Percentiles rank a stretch among this genome's conserved stretches.
Evolutionary conservation across 495 filamentous ascomycete genomes (phyloP).

Genomic region (Hypoxylon crocopeplum): DNA sequence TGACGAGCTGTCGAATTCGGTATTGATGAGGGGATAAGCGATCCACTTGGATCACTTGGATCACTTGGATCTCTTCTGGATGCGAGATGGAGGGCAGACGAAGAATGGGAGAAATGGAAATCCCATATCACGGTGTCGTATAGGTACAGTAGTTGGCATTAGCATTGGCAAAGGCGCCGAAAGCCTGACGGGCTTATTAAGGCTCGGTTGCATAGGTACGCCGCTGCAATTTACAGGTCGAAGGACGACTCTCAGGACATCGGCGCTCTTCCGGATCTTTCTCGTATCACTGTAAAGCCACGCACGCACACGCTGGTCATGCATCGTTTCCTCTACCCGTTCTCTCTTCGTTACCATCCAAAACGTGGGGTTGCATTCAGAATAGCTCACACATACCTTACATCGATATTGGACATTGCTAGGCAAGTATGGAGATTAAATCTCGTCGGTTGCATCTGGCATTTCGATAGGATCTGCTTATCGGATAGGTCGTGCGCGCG

Average conservation of each 20-base stretch:
- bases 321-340: conserved; percentile 25
- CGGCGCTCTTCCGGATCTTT: conserved; percentile 26
- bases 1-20: conserved; percentile 25
- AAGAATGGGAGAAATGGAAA: conserved; percentile 28
- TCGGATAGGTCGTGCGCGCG: conserved; percentile 23
- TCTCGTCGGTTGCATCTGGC: conserved; percentile 33
- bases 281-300: conserved; percentile 31
- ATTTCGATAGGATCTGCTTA: conserved; percentile 36
- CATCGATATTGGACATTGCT: too few species aligned
- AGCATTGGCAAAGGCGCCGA: conserved; percentile 5
- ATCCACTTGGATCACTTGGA: conserved; percentile 26
- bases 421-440: conserved; percentile 23
- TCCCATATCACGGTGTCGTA: conserved; percentile 16
- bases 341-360: conserved; percentile 31
- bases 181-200: neutral
- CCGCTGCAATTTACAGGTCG: neutral
- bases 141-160: neutral
- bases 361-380: conserved; percentile 38
- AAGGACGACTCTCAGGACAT: neutral
- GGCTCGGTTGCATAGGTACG: neutral
- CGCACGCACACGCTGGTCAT: conserved; percentile 21
- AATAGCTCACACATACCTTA: too few species aligned
- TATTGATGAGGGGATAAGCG: conserved; percentile 4
- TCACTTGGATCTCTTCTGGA: conserved; percentile 23
- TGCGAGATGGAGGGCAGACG: neutral